These are phyloP conservation scores for Lactarius deliciosus DNA, from an alignment of 768 basidiomycete species.

Conservation along the genomic window DNA sequence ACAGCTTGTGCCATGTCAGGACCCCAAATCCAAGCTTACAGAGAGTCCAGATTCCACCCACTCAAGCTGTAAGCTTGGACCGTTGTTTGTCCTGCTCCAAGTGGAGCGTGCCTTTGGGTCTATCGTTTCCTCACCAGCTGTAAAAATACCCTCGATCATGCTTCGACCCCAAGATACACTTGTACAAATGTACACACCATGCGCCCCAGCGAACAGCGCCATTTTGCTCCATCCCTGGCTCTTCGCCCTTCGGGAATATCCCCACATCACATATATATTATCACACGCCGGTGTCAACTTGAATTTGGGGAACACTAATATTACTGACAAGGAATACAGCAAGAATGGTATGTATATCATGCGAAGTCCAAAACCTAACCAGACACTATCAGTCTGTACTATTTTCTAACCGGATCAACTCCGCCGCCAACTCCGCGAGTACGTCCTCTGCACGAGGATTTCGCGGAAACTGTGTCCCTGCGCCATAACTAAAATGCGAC, in stretches of 20 bases:
- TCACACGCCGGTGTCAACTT: too few species aligned
- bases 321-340: background rate
- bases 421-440: conserved; percentile 61
- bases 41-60: too few species aligned
- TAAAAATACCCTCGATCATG: conserved; percentile 4
- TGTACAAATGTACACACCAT: background rate
- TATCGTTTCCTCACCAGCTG: too few species aligned
- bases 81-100: too few species aligned
- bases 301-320: background rate
- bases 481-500: conserved; percentile 45
- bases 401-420: conserved; percentile 54
- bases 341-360: background rate
- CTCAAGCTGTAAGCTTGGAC: too few species aligned
- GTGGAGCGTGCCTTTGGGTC: too few species aligned
- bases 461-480: conserved; percentile 65
- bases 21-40: too few species aligned
- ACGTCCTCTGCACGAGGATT: conserved; percentile 67
- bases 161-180: conserved; percentile 2
- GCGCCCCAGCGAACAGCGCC: background rate
- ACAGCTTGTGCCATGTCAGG: too few species aligned
- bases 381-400: background rate
- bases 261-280: too few species aligned
- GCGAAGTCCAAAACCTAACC: background rate
- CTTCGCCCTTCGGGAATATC: too few species aligned
- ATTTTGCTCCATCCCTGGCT: background rate